Base-by-base conservation (phyloP, 345 rosid genomes). In the Hibiscus syriacus region DNA sequence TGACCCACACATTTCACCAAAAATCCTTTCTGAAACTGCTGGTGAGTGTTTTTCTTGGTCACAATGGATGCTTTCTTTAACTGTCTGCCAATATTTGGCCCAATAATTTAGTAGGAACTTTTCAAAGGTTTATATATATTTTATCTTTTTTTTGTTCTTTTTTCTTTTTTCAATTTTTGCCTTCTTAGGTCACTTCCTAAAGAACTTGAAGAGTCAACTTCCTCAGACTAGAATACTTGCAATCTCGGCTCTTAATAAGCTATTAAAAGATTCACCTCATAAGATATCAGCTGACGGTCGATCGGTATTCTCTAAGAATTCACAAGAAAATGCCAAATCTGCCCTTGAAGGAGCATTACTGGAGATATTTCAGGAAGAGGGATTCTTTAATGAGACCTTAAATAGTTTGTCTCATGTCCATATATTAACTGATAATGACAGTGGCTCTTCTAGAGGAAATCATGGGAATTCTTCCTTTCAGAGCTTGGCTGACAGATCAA, bases 151-250 rank as follows among this genome's bases (percentile, higher is more conserved):
- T 1, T 3, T 53, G 68, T 71, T n/a, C n/a, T n/a, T n/a, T n/a
- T n/a, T n/a, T n/a, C n/a, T n/a, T n/a, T n/a, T n/a, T n/a, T n/a
- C n/a, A n/a, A n/a, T n/a, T n/a, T 48, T 41, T 77, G 6, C 59
- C 66, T 70, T 68, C 72, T 68, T 88, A 94, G 99, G 99, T 61
- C 99, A 94, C 73, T 94, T 94, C 82, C 78, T 94, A 52, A 94
- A 86, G 81, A 94, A 83, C 77, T 81, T 94, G 70, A 94, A 87
- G 73, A 94, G 99, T 79, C 97, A 94, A 66, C 99, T 94, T 81
- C 99, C 97, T 71, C 99, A 94, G 81, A 91, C 97, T 53, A 94
- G 99, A 79, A 86, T 94, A 74, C 95, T 94, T 67, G 96, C 99
- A 75, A 94, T 94, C 55, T 91, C 99, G 16, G 99, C 99, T 58